phyloP scores from a whole-genome alignment of 2,329 filamentous ascomycete genomes.

The Fulvia fulva region DNA sequence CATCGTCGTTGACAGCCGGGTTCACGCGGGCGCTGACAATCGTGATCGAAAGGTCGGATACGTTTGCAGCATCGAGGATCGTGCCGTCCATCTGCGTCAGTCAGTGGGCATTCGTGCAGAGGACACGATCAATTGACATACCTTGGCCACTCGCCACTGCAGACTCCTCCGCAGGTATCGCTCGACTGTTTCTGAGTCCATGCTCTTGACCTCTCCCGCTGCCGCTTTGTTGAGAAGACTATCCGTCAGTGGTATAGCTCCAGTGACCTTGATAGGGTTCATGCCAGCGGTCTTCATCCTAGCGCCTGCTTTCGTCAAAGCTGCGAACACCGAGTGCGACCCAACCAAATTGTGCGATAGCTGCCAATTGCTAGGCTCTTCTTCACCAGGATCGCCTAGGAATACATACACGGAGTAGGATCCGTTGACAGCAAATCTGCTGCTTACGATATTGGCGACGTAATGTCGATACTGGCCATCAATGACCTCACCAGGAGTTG shows the following conservation, averaged over 20 bases:
- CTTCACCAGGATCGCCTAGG: slow-evolving; percentile 50
- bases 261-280: slow-evolving; percentile 30
- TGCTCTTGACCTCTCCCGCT: slow-evolving; percentile 33
- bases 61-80: slow-evolving; percentile 30
- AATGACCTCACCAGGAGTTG: slow-evolving; percentile 34
- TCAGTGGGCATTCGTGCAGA: not conserved
- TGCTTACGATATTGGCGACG: slow-evolving; percentile 62
- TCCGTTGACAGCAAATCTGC: slow-evolving; percentile 56
- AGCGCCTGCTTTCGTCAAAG: slow-evolving; percentile 15
- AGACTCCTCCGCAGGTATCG: slow-evolving; percentile 32
- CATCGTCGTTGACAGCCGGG: slow-evolving; percentile 32
- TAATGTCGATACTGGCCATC: slow-evolving; percentile 57
- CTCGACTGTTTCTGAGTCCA: slow-evolving; percentile 27
- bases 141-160: slow-evolving; percentile 33
- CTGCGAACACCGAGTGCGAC: slow-evolving; percentile 50
- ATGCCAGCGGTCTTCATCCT: not conserved
- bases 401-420: slow-evolving; percentile 68
- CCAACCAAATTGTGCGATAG: slow-evolving; percentile 57
- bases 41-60: slow-evolving; percentile 38
- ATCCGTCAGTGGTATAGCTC: slow-evolving; percentile 44
- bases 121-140: slow-evolving; percentile 10
- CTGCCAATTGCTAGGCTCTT: slow-evolving; percentile 49
- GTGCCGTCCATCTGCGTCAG: slow-evolving; percentile 36
- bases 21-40: slow-evolving; percentile 39
- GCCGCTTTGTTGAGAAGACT: slow-evolving; percentile 36